A percentile compares a stretch with the other conserved stretches of the same genome.
Evolutionary conservation across 2,329 filamentous ascomycete species (phyloP).

Genomic region (Pseudogymnoascus sp.): DNA sequence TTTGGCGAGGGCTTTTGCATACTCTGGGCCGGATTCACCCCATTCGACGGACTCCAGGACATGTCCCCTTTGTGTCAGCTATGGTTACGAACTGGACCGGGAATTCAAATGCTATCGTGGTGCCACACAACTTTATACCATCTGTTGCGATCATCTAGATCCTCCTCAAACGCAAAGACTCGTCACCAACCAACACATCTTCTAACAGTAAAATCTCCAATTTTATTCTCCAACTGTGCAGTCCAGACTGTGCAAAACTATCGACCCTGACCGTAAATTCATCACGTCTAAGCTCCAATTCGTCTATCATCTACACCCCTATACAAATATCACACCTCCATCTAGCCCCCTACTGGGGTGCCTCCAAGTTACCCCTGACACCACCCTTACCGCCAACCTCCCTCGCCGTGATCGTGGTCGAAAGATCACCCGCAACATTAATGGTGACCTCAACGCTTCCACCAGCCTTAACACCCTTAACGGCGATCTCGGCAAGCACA

Average conservation of each 20-base stretch:
- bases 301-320: conserved; percentile 6
- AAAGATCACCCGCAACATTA: conserved; percentile 73
- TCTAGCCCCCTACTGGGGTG: conserved; percentile 17
- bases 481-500: conserved; percentile 73
- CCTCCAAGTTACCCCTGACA: conserved; percentile 24
- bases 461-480: conserved; percentile 78
- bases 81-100: no score
- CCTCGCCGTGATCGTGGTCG: conserved; percentile 69
- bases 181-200: background rate
- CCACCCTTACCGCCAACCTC: conserved; percentile 56
- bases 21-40: no score
- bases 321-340: background rate
- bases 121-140: no score
- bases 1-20: no score
- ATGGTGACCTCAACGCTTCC: conserved; percentile 90
- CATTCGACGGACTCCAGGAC: no score
- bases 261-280: conserved; percentile 6
- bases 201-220: conserved; percentile 1
- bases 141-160: background rate
- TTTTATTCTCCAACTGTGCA: conserved; percentile 4
- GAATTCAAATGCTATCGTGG: no score
- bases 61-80: no score
- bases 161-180: background rate
- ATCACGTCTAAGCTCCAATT: conserved; percentile 6
- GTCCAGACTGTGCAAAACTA: conserved; percentile 2